These are phyloP conservation scores for Globisporangium perplexum DNA, from an alignment of 352 stramenopile species.

Conservation along the genomic window DNA sequence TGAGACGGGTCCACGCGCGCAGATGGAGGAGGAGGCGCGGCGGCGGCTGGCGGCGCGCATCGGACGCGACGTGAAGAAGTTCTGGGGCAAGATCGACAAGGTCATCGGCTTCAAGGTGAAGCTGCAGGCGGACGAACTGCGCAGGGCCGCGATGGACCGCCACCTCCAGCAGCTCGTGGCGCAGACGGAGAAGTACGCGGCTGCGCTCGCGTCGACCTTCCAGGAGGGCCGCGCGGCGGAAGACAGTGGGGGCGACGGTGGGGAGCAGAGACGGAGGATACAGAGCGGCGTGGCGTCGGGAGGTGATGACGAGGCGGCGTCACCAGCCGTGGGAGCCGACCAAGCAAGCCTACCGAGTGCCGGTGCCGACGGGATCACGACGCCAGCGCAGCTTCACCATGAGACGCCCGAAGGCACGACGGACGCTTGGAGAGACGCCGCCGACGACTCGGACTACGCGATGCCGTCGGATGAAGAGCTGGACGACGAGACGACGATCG, in stretches of 20 bases:
- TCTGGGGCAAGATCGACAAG: constrained; percentile 98
- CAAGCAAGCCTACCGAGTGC: background rate
- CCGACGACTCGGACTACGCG: constrained; percentile 36
- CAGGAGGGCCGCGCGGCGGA: constrained; percentile 12
- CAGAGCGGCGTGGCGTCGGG: constrained; percentile 10
- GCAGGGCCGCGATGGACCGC: constrained; percentile 93
- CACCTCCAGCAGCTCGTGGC: constrained; percentile 93
- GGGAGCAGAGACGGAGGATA: constrained; percentile 4
- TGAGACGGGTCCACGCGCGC: no score
- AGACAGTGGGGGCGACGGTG: background rate
- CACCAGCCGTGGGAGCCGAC: no score
- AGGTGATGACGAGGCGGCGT: constrained; percentile 18
- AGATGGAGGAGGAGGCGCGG: constrained; percentile 34
- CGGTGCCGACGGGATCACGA: background rate
- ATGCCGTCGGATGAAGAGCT: constrained; percentile 21
- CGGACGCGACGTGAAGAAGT: constrained; percentile 86
- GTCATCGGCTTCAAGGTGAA: constrained; percentile 98
- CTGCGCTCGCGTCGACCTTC: constrained; percentile 69
- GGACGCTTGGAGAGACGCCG: constrained; percentile 2
- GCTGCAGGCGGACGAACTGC: constrained; percentile 79
- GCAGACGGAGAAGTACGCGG: constrained; percentile 97
- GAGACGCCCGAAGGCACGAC: constrained; percentile 7
- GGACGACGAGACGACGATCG: constrained; percentile 91
- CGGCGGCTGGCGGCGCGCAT: constrained; percentile 74
- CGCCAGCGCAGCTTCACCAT: background rate